A percentile compares a stretch with the other conserved stretches of the same genome.
Evolutionary conservation across 352 stramenopile genomes (phyloP).

Genomic region (Globisporangium radiosum): DNA sequence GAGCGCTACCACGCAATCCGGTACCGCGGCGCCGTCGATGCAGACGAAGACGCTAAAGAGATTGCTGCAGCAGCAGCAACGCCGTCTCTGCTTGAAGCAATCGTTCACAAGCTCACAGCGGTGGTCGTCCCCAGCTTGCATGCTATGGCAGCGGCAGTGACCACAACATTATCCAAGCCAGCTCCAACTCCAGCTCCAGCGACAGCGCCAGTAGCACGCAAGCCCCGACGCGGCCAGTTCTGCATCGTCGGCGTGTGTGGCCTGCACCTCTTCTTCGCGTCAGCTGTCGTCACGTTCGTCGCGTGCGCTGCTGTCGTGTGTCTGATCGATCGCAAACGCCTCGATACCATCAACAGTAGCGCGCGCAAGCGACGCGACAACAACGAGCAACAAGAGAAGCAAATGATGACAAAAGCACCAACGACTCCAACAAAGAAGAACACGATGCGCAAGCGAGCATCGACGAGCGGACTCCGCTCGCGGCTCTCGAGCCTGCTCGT

Average conservation of each 20-base stretch:
- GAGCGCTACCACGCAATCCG: conserved; percentile 4
- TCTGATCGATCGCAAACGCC: conserved; percentile 16
- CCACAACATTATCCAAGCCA: too few relatives aligned
- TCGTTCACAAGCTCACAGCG: background rate
- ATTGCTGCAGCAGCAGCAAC: background rate
- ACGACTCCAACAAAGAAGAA: background rate
- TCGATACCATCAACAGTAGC: conserved; percentile 2
- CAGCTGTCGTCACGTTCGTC: conserved; percentile 24
- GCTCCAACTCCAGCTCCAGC: background rate
- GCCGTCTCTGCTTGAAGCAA: background rate
- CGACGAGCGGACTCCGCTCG: conserved; percentile 2
- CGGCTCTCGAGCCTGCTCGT: conserved; percentile 1
- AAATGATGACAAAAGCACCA: background rate
- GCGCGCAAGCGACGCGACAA: background rate
- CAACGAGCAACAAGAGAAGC: background rate
- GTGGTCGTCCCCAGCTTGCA: background rate
- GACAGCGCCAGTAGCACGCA: background rate
- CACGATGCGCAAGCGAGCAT: background rate
- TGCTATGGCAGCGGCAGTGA: too few relatives aligned
- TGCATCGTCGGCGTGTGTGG: conserved; percentile 32
- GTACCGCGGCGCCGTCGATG: conserved; percentile 2
- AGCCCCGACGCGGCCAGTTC: background rate
- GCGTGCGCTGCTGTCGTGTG: conserved; percentile 32
- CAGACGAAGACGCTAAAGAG: background rate
- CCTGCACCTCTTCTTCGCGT: conserved; percentile 34